Evolutionary conservation across 1,284 basidiomycete species (phyloP), one percentile per base, ranked within the genome.

Genomic region (Cerrena zonata): DNA sequence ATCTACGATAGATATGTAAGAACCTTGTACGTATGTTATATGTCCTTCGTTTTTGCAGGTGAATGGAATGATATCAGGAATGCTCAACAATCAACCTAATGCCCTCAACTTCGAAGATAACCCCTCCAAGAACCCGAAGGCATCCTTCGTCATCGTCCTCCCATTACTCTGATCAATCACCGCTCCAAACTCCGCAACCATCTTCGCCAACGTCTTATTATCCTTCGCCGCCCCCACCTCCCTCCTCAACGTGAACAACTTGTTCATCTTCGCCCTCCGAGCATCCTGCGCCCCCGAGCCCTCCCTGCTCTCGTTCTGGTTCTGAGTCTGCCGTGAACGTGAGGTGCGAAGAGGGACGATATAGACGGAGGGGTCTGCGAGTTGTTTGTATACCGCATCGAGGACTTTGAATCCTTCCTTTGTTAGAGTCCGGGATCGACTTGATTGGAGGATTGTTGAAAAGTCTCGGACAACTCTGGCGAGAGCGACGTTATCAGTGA

Each of bases 131-230:
- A 89, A 89, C 4, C 73, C 76, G 60, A 87, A 76, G 38, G 85
- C 86, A 57, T 88, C 84, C 77, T 87, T 88, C 23, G 84, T 88
- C 45, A 88, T 70, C 46, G 80, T 86, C 56, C 82, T 72, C 34
- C 82, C 79, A 49, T 72, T 79, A 58, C 77, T 81, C 61, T 75
- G 74, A 61, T 85, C 80, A 26, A 81, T 86, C 48, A 84, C 76
- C 48, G 73, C 69, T 25, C 78, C 79, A 66, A 88, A 88, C 47
- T 86, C 84, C 12, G 75, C 72, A 7, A 87, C 76, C 74, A 88
- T 76, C 56, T 59, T 63, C 42, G 79, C 86, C 38, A 88, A 72
- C 43, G 70, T 69, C 61, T 70, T 72, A 57, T 82, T 86, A 53
- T 66, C 73, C 45, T 58, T 62, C 46, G 80, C 82, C 36, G 47